Conservation (phyloP, 805 yeast genomes). For the Myxozyma mucilagina region DNA sequence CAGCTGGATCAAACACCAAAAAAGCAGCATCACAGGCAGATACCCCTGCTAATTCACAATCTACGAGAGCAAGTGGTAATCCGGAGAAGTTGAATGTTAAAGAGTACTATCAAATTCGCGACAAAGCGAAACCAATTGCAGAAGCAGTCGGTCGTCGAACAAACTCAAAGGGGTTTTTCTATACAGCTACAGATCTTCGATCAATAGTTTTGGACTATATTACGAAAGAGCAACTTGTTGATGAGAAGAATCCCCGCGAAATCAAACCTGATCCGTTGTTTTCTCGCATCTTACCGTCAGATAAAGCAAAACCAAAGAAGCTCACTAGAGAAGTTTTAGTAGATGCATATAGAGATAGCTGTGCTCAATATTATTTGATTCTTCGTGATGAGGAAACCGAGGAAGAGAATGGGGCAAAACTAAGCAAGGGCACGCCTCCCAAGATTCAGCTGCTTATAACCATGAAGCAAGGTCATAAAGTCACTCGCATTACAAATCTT, state of each 20-base stretch:
- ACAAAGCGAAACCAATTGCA: slow-evolving; percentile 52
- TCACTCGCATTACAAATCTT: slow-evolving; percentile 70
- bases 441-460: slow-evolving; percentile 66
- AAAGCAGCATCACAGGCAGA: slow-evolving; percentile 22
- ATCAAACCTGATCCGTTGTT: slow-evolving; percentile 59
- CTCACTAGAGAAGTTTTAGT: slow-evolving; percentile 43
- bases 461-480: slow-evolving; percentile 77
- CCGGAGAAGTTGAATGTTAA: slow-evolving; percentile 2
- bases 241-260: slow-evolving; percentile 52
- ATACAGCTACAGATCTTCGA: slow-evolving; percentile 57
- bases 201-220: slow-evolving; percentile 58
- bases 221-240: slow-evolving; percentile 51
- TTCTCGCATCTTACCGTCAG: background rate
- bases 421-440: slow-evolving; percentile 68
- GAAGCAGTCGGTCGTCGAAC: slow-evolving; percentile 49
- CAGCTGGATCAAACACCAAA: slow-evolving; percentile 15
- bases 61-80: background rate
- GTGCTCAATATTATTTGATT: slow-evolving; percentile 49
- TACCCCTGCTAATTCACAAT: background rate
- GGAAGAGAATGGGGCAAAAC: slow-evolving; percentile 34
- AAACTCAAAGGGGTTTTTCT: slow-evolving; percentile 43
- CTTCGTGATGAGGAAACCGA: slow-evolving; percentile 48
- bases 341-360: slow-evolving; percentile 47
- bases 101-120: slow-evolving; percentile 32
- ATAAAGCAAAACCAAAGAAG: slow-evolving; percentile 27